Base-by-base conservation (phyloP, 78 protist genomes). In the Dictyostelium discoideum region DNA sequence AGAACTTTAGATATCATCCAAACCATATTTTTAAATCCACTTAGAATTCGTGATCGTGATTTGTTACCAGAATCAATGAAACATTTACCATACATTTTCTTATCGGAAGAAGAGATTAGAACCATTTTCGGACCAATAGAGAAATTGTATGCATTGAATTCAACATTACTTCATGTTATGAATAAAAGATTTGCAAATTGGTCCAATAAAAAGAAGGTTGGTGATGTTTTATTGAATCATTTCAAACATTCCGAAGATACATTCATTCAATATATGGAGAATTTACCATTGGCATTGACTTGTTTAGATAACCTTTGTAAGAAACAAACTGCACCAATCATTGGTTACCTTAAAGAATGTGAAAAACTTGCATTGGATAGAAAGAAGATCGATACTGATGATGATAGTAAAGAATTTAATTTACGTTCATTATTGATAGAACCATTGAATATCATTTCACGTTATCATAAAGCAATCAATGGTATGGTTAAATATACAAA, bases 401-500 rank as follows among this genome's bases (percentile, higher is more conserved):
- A 89, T 22, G 94, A 89, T 20, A 16, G 7, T 9, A 89, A 89
- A 32, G 94, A 89, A 20, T 79, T 89, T 20, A 80, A 40, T 44
- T n/a, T 89, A 44, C 67, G 87, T 39, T 22, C 84, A 2, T 20
- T 89, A 2, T 72, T 89, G 50, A 8, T 89, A 0, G 94, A 89
- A 57, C 94, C 94, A 24, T 81, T 89, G 40, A 14, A 32, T 42
- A 39, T 89, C 5, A 67, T 81, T 26, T 60, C 87, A 9, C 67
- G 94, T 37, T 89, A 81, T 84, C 94, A 89, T 10, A 89, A 89
- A 54, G 50, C 50, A 14, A 89, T 89, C 69, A 44, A 26, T 48
- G 94, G 87, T 39, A 89, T 89, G 87, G 87, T 89, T n/a, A 89
- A 89, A 69, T 89, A 89, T 85, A 89, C 94, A 13, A 89, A 89